Evolutionary conservation across 805 yeast species (phyloP), one percentile per base, ranked within the genome.

Genomic region (Candida hispaniensis): DNA sequence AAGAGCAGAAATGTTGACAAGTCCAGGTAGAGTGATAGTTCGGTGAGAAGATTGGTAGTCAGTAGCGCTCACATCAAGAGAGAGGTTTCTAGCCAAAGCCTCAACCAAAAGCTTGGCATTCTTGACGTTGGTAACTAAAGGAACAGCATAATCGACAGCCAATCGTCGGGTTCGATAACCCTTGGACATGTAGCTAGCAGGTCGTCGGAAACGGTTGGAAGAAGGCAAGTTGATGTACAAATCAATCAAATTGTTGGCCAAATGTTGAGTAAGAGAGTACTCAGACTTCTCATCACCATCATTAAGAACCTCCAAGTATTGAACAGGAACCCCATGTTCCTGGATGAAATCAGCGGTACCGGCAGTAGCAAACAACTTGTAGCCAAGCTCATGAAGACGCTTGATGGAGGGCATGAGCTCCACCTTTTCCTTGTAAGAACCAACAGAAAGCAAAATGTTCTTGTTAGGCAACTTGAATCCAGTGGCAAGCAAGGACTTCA

Each of bases 71-170:
- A 80, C 82, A 14, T 77, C 79, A 47, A 85, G 63, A 27, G 50
- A 44, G 34, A 43, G 56, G 42, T 47, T 47, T 64, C 91, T 69
- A 23, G 88, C 69, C 46, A 85, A 59, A n/a, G 99, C 97, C 64
- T 91, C 97, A 47, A 91, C 76, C 60, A 91, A 68, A 47, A 91
- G 67, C 63, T 91, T 91, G 44, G 99, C 99, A 67, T 86, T 78
- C 64, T 91, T 91, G 47, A 91, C 97, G 55, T 91, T 91, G 46
- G 99, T 91, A 33, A 91, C 94, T 58, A 91, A 69, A 34, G 99
- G 99, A 55, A 91, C 85, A 34, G 96, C 86, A 59, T 81, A 93
- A 63, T 91, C 99, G 47, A 91, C 96, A 48, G 99, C 98, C 97
- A 91, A 81, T 69, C 99, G 91, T 71, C 99, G 93, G 28, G 97